Evolutionary conservation across 768 basidiomycete genomes (phyloP).

Genomic region (Hericium rajendrae): DNA sequence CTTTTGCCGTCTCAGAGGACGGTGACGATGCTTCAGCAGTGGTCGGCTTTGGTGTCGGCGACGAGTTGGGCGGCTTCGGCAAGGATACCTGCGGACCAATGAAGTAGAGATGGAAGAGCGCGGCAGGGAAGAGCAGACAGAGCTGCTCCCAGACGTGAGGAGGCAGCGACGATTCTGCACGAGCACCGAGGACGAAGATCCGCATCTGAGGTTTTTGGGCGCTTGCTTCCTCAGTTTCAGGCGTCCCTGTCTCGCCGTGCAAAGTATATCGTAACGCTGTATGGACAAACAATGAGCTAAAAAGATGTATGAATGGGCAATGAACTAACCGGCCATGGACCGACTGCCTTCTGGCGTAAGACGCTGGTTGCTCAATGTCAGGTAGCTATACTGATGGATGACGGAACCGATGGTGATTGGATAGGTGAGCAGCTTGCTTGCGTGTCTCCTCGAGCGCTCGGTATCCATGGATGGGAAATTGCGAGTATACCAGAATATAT

Average conservation of each 20-base stretch:
- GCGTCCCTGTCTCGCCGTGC: constrained; percentile 84
- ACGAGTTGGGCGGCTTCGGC: constrained; percentile 37
- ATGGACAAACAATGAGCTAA: neutral
- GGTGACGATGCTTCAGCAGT: constrained; percentile 1
- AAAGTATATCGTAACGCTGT: constrained; percentile 80
- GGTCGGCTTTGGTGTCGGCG: constrained; percentile 13
- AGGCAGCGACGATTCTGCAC: constrained; percentile 92
- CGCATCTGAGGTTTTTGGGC: constrained; percentile 78
- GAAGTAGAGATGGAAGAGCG: constrained; percentile 88
- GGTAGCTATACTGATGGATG: constrained; percentile 82
- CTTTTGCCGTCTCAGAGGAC: neutral
- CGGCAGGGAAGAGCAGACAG: constrained; percentile 84
- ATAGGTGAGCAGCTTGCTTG: constrained; percentile 91
- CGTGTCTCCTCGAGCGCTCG: constrained; percentile 84
- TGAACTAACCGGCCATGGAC: constrained; percentile 72
- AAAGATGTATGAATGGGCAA: neutral
- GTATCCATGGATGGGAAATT: constrained; percentile 93
- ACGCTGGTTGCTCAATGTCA: constrained; percentile 78
- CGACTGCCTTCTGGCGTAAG: constrained; percentile 89
- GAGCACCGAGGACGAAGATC: constrained; percentile 90
- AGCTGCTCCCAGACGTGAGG: constrained; percentile 94
- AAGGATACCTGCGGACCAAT: constrained; percentile 93
- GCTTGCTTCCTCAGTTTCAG: constrained; percentile 69
- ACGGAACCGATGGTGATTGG: constrained; percentile 88
- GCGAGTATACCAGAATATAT: constrained; percentile 95